Evolutionary conservation across 1,139 yeast species (phyloP), one percentile per base, ranked within the genome.

Genomic region (Hyphopichia fennica): DNA sequence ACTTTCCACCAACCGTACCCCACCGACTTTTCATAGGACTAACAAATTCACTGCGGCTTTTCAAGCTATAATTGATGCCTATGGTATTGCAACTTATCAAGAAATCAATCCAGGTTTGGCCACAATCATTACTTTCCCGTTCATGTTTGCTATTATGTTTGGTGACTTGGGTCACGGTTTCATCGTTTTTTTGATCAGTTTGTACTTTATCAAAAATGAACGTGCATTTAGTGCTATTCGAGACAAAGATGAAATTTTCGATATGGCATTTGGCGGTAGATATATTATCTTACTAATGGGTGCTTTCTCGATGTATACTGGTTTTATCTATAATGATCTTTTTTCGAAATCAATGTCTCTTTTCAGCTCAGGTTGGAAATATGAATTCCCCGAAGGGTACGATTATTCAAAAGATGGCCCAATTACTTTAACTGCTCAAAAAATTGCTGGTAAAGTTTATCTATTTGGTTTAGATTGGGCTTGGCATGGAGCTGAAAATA

Each of bases 141-240:
- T 86, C 57, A 83, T 86, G 89, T 86, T 86, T 66, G 91, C 95
- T 29, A 81, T 86, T 52, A 86, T 86, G 95, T 86, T 86, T 69
- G 95, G 95, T 73, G 95, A 86, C 66, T 63, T 84, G 47, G 95
- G 95, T 20, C 95, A 86, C 61, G 95, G 95, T 3, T 72, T 85
- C 48, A 73, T 86, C 44, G 66, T 86, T 55, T 65, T 79, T 38
- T 63, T 82, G 48, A 82, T 84, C 27, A 90, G 88, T 1, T 60
- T 72, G 33, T 58, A 69, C 17, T 65, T 86, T 51, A 89, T 86
- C 7, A 53, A 75, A 41, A 79, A 81, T 54, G 93, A 86, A 57
- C 78, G 72, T 51, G 69, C 72, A 44, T 70, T 86, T 38, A 78
- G 73, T 22, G 69, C 67, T 22, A 76, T 82, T 78, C 81, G 82